Evolutionary conservation across 805 yeast genomes (phyloP).

Genomic region (Yarrowia keelungensis): DNA sequence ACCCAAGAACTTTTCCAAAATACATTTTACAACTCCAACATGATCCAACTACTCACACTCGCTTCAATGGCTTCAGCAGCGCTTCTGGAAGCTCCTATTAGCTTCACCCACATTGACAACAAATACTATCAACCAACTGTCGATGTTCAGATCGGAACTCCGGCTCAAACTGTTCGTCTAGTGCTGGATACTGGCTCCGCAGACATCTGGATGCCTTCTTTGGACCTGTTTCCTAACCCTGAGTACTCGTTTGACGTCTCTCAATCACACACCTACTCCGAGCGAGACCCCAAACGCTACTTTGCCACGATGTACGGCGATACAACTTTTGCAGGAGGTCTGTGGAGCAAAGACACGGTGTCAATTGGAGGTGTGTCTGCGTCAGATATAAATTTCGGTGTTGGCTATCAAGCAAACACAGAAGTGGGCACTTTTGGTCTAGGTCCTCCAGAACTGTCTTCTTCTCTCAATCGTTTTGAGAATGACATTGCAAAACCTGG

Average conservation of each 20-base stretch:
- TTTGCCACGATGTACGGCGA: neutral
- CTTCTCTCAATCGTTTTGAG: neutral
- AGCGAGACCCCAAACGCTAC: neutral
- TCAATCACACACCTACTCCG: too few relatives aligned
- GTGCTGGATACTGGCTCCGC: neutral
- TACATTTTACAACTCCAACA: neutral
- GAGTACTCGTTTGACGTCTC: too few relatives aligned
- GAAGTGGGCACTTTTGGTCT: neutral
- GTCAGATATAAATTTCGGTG: neutral
- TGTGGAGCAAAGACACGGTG: neutral
- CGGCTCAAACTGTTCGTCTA: neutral
- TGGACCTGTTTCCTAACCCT: too few relatives aligned
- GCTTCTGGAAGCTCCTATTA: neutral
- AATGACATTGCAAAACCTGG: too few relatives aligned
- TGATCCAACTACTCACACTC: conserved; percentile 25
- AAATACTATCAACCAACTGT: neutral
- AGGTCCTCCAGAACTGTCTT: neutral
- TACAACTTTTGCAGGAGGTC: neutral
- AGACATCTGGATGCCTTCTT: neutral
- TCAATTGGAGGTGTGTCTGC: neutral
- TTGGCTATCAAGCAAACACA: neutral
- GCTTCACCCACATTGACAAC: neutral
- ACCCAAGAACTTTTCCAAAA: too few relatives aligned
- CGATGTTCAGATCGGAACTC: neutral
- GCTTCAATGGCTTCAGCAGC: conserved; percentile 1